These are phyloP conservation scores for Tuber aestivum DNA, from an alignment of 495 filamentous ascomycete species.

Conservation along the genomic window DNA sequence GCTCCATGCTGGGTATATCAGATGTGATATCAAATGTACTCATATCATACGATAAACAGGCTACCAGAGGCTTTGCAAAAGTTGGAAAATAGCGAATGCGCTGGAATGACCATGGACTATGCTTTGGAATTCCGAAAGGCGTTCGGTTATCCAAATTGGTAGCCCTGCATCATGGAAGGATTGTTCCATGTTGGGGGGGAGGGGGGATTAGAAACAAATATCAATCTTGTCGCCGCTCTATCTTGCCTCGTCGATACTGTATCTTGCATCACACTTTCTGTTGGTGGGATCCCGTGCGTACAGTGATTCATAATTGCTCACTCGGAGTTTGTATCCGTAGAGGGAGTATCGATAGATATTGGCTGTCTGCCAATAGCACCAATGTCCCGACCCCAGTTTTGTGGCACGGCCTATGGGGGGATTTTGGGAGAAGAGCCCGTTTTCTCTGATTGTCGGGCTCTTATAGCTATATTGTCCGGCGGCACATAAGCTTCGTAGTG, in stretches of 20 bases:
- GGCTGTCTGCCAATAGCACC: background rate
- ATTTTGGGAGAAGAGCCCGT: background rate
- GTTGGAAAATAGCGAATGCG: conserved; percentile 51
- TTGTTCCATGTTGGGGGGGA: background rate
- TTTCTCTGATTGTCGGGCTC: background rate
- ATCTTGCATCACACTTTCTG: background rate
- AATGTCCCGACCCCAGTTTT: background rate
- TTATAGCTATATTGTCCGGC: background rate
- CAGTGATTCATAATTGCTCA: background rate
- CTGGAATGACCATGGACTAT: conserved; percentile 18
- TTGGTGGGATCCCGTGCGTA: background rate
- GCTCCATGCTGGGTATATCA: background rate
- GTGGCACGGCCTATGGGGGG: background rate
- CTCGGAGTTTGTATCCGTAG: background rate
- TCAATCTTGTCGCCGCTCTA: background rate
- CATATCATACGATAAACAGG: conserved; percentile 39
- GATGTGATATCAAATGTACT: background rate
- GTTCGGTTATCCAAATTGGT: conserved; percentile 18
- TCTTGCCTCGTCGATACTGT: background rate
- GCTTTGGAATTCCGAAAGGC: conserved; percentile 16
- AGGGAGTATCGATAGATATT: background rate
- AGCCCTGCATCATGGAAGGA: background rate
- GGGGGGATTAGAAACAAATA: background rate
- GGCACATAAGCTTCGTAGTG: background rate
- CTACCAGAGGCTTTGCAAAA: conserved; percentile 55